A percentile compares a stretch with the other conserved stretches of the same genome.
Conservation (phyloP, 352 stramenopile genomes). For the Phytophthora cactorum region DNA sequence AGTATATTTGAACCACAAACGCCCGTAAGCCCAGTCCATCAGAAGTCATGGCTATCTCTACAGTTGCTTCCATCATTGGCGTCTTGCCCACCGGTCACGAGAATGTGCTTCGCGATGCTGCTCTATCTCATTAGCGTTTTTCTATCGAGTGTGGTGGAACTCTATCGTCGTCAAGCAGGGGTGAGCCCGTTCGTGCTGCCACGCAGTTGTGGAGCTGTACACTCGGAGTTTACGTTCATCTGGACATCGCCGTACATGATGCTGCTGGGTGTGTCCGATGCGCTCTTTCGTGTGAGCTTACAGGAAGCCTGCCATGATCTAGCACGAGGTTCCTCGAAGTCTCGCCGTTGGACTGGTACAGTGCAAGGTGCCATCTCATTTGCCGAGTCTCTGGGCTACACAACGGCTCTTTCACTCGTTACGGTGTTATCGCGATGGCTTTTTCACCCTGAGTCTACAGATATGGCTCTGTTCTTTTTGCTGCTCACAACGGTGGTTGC, state of each 20-base stretch:
- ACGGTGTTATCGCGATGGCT: constrained; percentile 65
- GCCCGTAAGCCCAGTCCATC: neutral
- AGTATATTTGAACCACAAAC: constrained; percentile 11
- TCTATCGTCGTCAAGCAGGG: constrained; percentile 66
- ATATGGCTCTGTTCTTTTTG: constrained; percentile 70
- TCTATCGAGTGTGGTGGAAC: constrained; percentile 74
- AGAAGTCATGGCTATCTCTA: constrained; percentile 12
- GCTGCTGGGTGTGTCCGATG: constrained; percentile 60
- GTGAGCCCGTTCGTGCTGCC: constrained; percentile 19
- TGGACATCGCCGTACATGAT: constrained; percentile 68
- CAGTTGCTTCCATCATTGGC: constrained; percentile 17
- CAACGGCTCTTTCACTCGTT: constrained; percentile 54
- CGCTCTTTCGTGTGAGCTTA: constrained; percentile 67
- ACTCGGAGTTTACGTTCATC: constrained; percentile 56
- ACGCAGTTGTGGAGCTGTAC: constrained; percentile 29
- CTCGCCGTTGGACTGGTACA: constrained; percentile 47
- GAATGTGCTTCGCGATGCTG: constrained; percentile 60
- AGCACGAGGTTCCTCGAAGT: constrained; percentile 18
- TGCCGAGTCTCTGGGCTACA: constrained; percentile 62
- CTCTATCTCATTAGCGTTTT: constrained; percentile 74
- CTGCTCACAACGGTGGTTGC: constrained; percentile 65
- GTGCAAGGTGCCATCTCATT: constrained; percentile 57
- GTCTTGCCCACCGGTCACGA: constrained; percentile 27
- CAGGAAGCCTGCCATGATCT: constrained; percentile 62
- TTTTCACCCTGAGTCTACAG: constrained; percentile 54